Base-by-base conservation (phyloP, 371 early-diverging fungal species). In the Mucor irregularis region DNA sequence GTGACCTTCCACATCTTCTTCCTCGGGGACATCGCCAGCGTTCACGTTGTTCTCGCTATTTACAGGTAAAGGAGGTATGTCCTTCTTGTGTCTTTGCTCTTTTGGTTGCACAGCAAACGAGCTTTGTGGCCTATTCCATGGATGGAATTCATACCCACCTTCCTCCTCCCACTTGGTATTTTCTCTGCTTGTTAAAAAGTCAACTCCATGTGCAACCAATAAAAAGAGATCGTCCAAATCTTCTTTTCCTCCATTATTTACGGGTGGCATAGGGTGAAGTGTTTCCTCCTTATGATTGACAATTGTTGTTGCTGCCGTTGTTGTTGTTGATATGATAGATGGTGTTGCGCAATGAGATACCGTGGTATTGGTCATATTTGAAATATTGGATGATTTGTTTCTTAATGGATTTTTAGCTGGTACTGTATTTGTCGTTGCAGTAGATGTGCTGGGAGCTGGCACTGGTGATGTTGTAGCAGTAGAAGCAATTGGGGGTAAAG, bases 91-190 rank as follows among this genome's bases (percentile, higher is more conserved):
- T 47, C 28, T 40, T 42, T 55, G 53, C 21, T 63, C 49, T 26
- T 54, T 43, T 8, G 50, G 58, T 10, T 64, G 69, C 0, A 72
- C 69, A 2, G 71, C 67, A 69, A 75, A 75, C 9, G 76, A 75
- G 22, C 72, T 68, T 31, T 73, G 69, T 21, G 74, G 62, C 49
- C 74, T 52, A 43, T 77, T 77, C 75, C 78, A 78, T 16, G 75
- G 78, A 63, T 78, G 78, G 31, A 74, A 75, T 8, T 72, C 68
- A 49, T 78, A 78, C 0, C 73, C 75, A n/a, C 71, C 75, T 49
- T 78, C 78, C 49, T 74, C 73, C 52, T 74, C 75, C 78, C 78
- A 78, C 57, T 73, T 68, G 14, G 69, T 64, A 25, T 68, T 69
- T 48, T 78, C 78, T 16, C 62, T 58, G 13, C 62, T 59, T 9